Base-by-base conservation (phyloP, 768 basidiomycete genomes). In the Suillus plorans region DNA sequence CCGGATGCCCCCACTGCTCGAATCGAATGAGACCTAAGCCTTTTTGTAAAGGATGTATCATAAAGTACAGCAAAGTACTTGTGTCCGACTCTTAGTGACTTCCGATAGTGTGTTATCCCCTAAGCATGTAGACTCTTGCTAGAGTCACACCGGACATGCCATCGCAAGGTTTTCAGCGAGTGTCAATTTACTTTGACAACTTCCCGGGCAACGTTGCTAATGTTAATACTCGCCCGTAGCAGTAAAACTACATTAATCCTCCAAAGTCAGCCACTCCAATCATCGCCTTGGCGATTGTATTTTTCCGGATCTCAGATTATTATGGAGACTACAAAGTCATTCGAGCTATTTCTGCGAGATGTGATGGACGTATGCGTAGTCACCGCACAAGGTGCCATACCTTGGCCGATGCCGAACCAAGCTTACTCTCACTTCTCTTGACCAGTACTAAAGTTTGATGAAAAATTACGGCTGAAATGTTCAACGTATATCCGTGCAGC, bases 401-500 rank as follows among this genome's bases (percentile, higher is more conserved):
- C 39, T 39, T 39, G 12, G 39, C 39, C 13, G 39, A 39, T 39
- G 39, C 39, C 39, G 13, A 39, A 13, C 39, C 13, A 39, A 39
- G 39, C 39, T 14, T 5, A 31, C 31, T 31, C 31, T 31, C 31
- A 39, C 12, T 39, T 36, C 10, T 37, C 36, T 37, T 37, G 36
- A 39, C 13, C 13, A 39, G 39, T 39, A 6, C 31, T 6, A 39
- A 39, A 13, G 39, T 39, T 13, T 12, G 39, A 39, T 39, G 13
- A 13, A 39, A 12, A 13, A 39, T 10, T 12, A 39, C 39, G 39
- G 12, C 39, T 39, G 13, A 39, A 39, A 39, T 39, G 39, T 12
- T 42, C 14, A 14, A 88, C 73, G 64, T 90, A 39, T 39, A 13
- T 39, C 39, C 10, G 39, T 39, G 39, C 12, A 39, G 12, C 13